Evolutionary conservation across 1,284 basidiomycete species (phyloP).

Genomic region (Moesziomyces parantarcticus): DNA sequence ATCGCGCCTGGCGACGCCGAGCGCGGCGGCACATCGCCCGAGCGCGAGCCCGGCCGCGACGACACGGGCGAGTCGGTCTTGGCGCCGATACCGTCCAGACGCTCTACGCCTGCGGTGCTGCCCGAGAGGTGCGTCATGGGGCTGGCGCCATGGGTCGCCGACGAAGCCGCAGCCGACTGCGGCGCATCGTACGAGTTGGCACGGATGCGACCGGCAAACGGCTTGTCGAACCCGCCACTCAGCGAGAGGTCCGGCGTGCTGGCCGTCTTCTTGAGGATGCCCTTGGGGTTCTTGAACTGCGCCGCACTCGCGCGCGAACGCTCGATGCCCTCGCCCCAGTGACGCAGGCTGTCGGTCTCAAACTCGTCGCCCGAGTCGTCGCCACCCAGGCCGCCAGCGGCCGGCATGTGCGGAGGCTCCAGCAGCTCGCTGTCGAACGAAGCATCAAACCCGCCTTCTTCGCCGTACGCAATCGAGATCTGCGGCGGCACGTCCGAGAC

Average conservation of each 20-base stretch:
- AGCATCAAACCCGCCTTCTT: constrained; percentile 72
- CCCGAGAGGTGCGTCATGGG: constrained; percentile 59
- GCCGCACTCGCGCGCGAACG: constrained; percentile 75
- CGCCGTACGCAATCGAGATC: constrained; percentile 62
- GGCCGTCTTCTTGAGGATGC: constrained; percentile 79
- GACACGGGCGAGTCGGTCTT: constrained; percentile 47
- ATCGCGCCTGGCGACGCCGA: constrained; percentile 42
- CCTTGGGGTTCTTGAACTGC: constrained; percentile 77
- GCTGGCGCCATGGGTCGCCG: constrained; percentile 29
- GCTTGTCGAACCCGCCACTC: constrained; percentile 42
- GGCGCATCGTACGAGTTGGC: constrained; percentile 69
- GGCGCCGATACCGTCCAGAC: constrained; percentile 57
- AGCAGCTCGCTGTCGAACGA: constrained; percentile 80
- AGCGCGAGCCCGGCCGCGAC: constrained; percentile 37
- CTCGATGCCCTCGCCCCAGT: constrained; percentile 75
- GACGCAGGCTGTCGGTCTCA: constrained; percentile 69
- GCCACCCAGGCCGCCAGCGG: constrained; percentile 68
- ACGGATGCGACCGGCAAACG: constrained; percentile 63
- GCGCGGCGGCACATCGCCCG: constrained; percentile 29
- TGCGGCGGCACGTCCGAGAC: constrained; percentile 37
- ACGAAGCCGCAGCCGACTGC: constrained; percentile 30
- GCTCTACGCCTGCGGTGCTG: constrained; percentile 54
- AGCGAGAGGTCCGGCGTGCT: constrained; percentile 48
- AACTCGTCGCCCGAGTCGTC: constrained; percentile 71
- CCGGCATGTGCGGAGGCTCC: constrained; percentile 74